phyloP scores from a whole-genome alignment of 1,139 yeast genomes.

The Yarrowia galli region DNA sequence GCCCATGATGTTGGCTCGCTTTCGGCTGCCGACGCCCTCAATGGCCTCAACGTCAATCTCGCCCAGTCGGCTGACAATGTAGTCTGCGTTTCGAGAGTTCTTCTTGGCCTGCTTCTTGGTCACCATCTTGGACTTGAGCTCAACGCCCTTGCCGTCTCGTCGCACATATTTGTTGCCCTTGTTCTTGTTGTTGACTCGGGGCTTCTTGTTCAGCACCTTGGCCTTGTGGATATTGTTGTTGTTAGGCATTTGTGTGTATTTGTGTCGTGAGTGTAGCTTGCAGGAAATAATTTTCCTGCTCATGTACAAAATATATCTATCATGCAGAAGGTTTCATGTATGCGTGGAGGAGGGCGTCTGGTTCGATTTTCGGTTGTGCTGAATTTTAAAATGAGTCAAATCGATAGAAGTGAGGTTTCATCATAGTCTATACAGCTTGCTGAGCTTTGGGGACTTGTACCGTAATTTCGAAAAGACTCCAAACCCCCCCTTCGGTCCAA shows the following conservation, averaged over 20 bases:
- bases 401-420: too few species aligned
- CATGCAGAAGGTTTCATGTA: constrained; percentile 12
- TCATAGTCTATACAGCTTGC: too few species aligned
- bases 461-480: too few species aligned
- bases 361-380: neutral
- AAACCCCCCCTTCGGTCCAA: too few species aligned
- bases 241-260: constrained; percentile 64
- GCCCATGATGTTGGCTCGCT: constrained; percentile 48
- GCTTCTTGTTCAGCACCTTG: constrained; percentile 61
- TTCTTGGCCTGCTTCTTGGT: constrained; percentile 85
- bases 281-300: constrained; percentile 26
- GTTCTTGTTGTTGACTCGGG: constrained; percentile 49
- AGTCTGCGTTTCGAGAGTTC: constrained; percentile 78
- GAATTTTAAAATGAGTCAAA: neutral
- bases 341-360: neutral
- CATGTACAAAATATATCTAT: constrained; percentile 8
- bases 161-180: constrained; percentile 36
- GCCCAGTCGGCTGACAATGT: constrained; percentile 50
- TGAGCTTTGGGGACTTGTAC: too few species aligned
- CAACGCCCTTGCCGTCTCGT: constrained; percentile 56
- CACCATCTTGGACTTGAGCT: constrained; percentile 62
- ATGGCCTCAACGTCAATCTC: constrained; percentile 57
- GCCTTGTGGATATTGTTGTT: constrained; percentile 83
- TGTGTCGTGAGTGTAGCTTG: constrained; percentile 3
- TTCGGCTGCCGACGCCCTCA: constrained; percentile 24